Conservation (phyloP, 2,329 filamentous ascomycete species). For the Ophiognomonia clavigignenti-juglandacearum region DNA sequence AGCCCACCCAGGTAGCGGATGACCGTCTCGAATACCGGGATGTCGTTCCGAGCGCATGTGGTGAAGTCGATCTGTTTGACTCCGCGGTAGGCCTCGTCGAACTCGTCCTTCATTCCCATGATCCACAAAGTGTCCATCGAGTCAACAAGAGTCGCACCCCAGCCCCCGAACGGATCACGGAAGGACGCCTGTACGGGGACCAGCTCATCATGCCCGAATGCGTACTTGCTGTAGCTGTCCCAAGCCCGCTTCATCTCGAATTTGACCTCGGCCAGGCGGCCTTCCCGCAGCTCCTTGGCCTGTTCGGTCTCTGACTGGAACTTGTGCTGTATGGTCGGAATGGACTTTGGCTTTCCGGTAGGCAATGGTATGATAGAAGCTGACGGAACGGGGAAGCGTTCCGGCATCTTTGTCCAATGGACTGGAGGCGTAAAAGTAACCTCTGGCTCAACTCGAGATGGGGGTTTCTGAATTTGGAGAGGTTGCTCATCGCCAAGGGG, state of each 20-base stretch:
- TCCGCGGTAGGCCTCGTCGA: slow-evolving; percentile 68
- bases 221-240: slow-evolving; percentile 73
- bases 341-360: slow-evolving; percentile 60
- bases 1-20: slow-evolving; percentile 90
- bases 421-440: slow-evolving; percentile 29
- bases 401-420: slow-evolving; percentile 70
- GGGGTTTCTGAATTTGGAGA: slow-evolving; percentile 20
- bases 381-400: slow-evolving; percentile 71
- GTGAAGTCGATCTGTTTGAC: slow-evolving; percentile 80
- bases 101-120: slow-evolving; percentile 73
- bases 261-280: slow-evolving; percentile 64
- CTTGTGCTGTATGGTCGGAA: slow-evolving; percentile 71
- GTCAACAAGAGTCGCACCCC: slow-evolving; percentile 85
- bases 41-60: slow-evolving; percentile 54
- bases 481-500: slow-evolving; percentile 17
- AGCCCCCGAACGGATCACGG: slow-evolving; percentile 83
- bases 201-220: slow-evolving; percentile 85
- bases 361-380: slow-evolving; percentile 73
- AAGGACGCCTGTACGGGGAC: slow-evolving; percentile 62
- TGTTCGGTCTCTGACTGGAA: slow-evolving; percentile 63
- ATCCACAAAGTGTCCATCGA: slow-evolving; percentile 82
- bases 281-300: slow-evolving; percentile 56
- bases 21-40: slow-evolving; percentile 89
- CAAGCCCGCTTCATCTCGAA: slow-evolving; percentile 74
- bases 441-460: slow-evolving; percentile 20